These are phyloP conservation scores for Heteromeles arbutifolia DNA, from an alignment of 306 rosid genomes.

Conservation along the genomic window DNA sequence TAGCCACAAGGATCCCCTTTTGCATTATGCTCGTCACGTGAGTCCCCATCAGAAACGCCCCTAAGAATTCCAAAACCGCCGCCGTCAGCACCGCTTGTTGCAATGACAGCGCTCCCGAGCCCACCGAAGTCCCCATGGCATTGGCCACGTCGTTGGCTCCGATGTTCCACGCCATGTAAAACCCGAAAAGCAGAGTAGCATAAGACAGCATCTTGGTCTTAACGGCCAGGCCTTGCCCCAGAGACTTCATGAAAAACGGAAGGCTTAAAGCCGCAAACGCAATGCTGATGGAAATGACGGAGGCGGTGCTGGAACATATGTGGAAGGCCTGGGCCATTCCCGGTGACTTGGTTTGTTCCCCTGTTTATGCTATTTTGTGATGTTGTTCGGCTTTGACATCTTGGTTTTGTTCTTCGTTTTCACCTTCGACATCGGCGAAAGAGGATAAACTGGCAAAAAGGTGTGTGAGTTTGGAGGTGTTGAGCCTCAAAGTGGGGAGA, in stretches of 20 bases:
- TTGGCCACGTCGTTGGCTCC: slow-evolving; percentile 98
- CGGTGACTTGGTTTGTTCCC: slow-evolving; percentile 1
- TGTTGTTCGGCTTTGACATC: slow-evolving; percentile 14
- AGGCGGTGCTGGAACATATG: slow-evolving; percentile 56
- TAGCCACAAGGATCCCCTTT: slow-evolving; percentile 77
- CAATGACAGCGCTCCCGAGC: slow-evolving; percentile 81
- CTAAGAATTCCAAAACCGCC: slow-evolving; percentile 81
- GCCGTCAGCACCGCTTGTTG: slow-evolving; percentile 84
- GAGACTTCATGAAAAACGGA: slow-evolving; percentile 66
- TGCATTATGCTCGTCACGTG: slow-evolving; percentile 96
- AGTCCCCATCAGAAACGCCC: slow-evolving; percentile 82
- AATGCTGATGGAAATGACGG: slow-evolving; percentile 57
- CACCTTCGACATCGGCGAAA: slow-evolving; percentile 50
- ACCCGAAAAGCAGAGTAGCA: slow-evolving; percentile 64
- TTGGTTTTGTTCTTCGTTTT: slow-evolving; percentile 6
- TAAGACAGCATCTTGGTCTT: slow-evolving; percentile 65
- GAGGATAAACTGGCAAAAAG: slow-evolving; percentile 69
- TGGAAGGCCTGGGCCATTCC: slow-evolving; percentile 73
- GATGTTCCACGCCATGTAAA: slow-evolving; percentile 99
- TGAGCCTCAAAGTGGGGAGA: slow-evolving; percentile 25
- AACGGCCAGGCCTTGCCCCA: slow-evolving; percentile 50
- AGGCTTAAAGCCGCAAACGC: slow-evolving; percentile 56
- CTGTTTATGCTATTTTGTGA: slow-evolving; percentile 9
- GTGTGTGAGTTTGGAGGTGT: slow-evolving; percentile 29
- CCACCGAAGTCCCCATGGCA: slow-evolving; percentile 98